These are phyloP conservation scores for Sporothrix globosa DNA, from an alignment of 2,329 filamentous ascomycete species.

Conservation along the genomic window DNA sequence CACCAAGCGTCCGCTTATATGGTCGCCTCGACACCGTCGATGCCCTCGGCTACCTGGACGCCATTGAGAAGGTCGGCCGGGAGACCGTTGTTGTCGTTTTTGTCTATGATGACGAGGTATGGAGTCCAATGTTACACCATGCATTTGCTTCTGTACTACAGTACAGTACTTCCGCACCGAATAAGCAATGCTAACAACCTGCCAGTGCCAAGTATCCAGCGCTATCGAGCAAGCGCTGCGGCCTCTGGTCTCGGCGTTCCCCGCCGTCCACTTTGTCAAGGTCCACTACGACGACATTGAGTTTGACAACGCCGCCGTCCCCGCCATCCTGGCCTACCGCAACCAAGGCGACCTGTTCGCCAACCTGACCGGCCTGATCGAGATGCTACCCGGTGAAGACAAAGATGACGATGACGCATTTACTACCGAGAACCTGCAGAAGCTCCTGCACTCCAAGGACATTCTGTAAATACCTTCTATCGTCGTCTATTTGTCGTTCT, in stretches of 20 bases:
- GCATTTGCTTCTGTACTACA: neutral
- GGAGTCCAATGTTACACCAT: slow-evolving; percentile 40
- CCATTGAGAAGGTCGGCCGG: slow-evolving; percentile 82
- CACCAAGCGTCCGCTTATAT: slow-evolving; percentile 76
- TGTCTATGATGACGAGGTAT: slow-evolving; percentile 85
- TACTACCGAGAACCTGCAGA: slow-evolving; percentile 56
- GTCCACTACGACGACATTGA: slow-evolving; percentile 90
- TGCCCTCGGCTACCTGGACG: slow-evolving; percentile 90
- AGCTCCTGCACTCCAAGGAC: slow-evolving; percentile 56
- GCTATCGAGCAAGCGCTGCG: slow-evolving; percentile 78
- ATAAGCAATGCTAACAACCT: slow-evolving; percentile 23
- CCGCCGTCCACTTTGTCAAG: slow-evolving; percentile 82
- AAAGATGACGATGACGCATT: slow-evolving; percentile 62
- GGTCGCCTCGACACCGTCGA: slow-evolving; percentile 83
- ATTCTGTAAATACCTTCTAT: slow-evolving; percentile 49
- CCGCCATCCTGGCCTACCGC: slow-evolving; percentile 85
- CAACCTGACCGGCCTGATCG: slow-evolving; percentile 82
- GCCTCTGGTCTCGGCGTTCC: slow-evolving; percentile 72
- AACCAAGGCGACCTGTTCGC: slow-evolving; percentile 87
- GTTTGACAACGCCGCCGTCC: slow-evolving; percentile 86
- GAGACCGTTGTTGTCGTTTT: slow-evolving; percentile 90
- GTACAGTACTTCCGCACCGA: neutral
- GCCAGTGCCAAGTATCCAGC: slow-evolving; percentile 74
- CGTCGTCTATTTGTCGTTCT: neutral
- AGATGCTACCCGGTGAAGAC: slow-evolving; percentile 77